Conservation (phyloP, 208 protist genomes). For the Trypanosoma brucei region DNA sequence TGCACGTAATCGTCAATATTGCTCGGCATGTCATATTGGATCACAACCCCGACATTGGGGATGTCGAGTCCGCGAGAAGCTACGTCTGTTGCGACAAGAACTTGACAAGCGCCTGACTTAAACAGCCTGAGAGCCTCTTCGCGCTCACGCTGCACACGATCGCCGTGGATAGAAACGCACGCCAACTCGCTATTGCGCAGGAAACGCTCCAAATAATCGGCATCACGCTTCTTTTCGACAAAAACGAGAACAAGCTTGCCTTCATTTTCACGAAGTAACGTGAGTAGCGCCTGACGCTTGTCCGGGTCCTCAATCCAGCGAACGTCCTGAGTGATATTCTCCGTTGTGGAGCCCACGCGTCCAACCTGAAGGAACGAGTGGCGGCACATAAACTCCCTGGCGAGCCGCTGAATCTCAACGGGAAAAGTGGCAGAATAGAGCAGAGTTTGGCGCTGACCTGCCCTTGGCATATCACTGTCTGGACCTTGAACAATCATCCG, state of each 20-base stretch:
- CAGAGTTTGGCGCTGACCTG: constrained; percentile 97
- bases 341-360: constrained; percentile 96
- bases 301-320: constrained; percentile 86
- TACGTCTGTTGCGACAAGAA: constrained; percentile 98
- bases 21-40: constrained; percentile 97
- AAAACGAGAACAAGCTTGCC: constrained; percentile 92
- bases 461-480: constrained; percentile 92
- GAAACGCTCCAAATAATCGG: constrained; percentile 93
- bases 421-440: constrained; percentile 99
- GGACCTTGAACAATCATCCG: constrained; percentile 96
- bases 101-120: constrained; percentile 70
- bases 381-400: constrained; percentile 94
- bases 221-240: constrained; percentile 98
- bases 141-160: constrained; percentile 92
- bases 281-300: constrained; percentile 73
- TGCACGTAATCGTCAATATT: constrained; percentile 99
- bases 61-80: constrained; percentile 97
- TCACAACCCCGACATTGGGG: constrained; percentile 94
- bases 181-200: constrained; percentile 81
- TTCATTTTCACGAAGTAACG: constrained; percentile 61
- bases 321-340: constrained; percentile 96
- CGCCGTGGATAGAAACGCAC: constrained; percentile 96
- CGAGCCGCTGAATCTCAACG: constrained; percentile 97
- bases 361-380: constrained; percentile 98
- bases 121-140: constrained; percentile 90